Conservation (phyloP, 23 red algal genomes). For the Cyanidioschyzon merolae region DNA sequence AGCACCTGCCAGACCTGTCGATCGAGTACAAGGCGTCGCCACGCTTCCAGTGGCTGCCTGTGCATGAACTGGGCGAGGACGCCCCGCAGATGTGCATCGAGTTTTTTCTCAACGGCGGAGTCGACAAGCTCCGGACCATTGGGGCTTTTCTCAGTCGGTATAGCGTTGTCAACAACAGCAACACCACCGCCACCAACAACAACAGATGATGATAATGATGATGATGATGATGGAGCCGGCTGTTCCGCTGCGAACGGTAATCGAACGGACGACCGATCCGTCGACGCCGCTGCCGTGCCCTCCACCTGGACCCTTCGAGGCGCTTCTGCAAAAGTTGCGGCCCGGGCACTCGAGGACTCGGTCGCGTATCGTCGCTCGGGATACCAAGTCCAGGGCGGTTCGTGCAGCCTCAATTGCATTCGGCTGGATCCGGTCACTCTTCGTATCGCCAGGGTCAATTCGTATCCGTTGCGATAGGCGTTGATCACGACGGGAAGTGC, state of each 20-base stretch:
- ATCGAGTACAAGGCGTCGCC: neutral
- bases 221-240: neutral
- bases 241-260: neutral
- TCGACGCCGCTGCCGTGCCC: neutral
- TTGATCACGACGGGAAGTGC: neutral
- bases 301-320: no score
- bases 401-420: neutral
- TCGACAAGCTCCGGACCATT: neutral
- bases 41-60: neutral
- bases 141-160: neutral
- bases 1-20: neutral
- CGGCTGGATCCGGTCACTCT: neutral
- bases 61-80: neutral
- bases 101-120: neutral
- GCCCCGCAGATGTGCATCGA: neutral
- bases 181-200: neutral
- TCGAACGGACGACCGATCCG: neutral
- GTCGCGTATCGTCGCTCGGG: neutral
- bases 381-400: neutral
- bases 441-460: conserved; percentile 4
- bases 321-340: neutral
- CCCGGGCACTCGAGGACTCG: neutral
- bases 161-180: neutral
- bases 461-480: neutral
- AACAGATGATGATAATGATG: no score